Base-by-base conservation (phyloP, 768 basidiomycete genomes). In the Boletus vermiculosoides region DNA sequence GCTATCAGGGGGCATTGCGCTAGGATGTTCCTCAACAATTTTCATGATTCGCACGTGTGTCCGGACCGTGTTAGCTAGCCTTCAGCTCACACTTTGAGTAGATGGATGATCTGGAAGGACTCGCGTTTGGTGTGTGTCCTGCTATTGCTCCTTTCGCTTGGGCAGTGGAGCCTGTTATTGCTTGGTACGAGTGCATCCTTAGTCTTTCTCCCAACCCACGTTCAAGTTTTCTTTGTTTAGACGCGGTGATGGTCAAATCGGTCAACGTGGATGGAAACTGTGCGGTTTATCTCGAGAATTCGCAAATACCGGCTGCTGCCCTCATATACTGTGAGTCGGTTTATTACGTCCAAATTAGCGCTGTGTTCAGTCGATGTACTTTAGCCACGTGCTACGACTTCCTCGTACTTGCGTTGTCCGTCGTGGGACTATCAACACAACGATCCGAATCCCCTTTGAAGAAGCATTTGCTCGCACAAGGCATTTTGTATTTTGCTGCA, bases 51-150 rank as follows among this genome's bases (percentile, higher is more conserved):
- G 70, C 54, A 55, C 68, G 67, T 71, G 50, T 45, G 66, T 50
- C 45, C 22, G 2, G 13, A 18, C 10, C 2, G 11, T 47, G 16
- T 31, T 18, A 15, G 12, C 11, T 45, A 15, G 41, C 3, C 7
- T 44, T 15, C 28, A 12, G 37, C 44, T 53, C 13, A 42, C 44
- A 5, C n/a, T 16, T 33, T 2, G 16, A 12, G 9, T 53, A 71
- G 68, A 39, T 69, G 65, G 68, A 13, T 63, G 8, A 55, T 70
- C 13, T 70, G 69, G 69, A 70, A 51, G 44, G 52, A 54, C 12
- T 57, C 57, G 16, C 47, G 49, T 30, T 30, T n/a, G 13, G 51
- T 70, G 5, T 50, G 49, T 4, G 33, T 9, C 8, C 33, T 70
- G 6, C 48, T 71, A 0, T 5, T 33, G n/a, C 4, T 68, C 12